Evolutionary conservation across 768 basidiomycete genomes (phyloP), one percentile per base, ranked within the genome.

Genomic region (Rhizopogon vesiculosus): DNA sequence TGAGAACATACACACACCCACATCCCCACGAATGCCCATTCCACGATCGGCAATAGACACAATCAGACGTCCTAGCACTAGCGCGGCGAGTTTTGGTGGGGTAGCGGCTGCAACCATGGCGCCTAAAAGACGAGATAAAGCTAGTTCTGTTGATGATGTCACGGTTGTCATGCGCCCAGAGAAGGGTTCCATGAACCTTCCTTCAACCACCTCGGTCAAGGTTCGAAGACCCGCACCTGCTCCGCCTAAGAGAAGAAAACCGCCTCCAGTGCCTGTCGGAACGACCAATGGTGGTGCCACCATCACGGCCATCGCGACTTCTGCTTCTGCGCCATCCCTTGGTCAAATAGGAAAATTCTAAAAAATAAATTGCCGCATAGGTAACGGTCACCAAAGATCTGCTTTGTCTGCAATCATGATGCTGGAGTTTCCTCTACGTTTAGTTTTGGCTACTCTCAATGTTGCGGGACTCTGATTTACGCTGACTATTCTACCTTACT

Each of bases 181-280:
- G 46, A 63, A 61, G 49, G 54, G 55, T 22, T 45, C 64, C 56
- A 54, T 63, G 53, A 45, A 38, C 61, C 35, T 61, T 58, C 31
- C 57, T 43, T 38, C 63, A 41, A 53, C 55, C 33, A 60, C 59
- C 38, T 66, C 64, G n/a, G 19, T 22, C 22, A 38, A 66, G 55
- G 45, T 51, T 50, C 76, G 79, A 53, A 70, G 83, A 54, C 79
- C 87, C 2, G 85, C 88, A 0, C 84, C 89, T n/a, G 79, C 84
- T 9, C 86, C 87, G 18, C 78, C 78, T 3, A 83, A 83, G 63
- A 76, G 88, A 44, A 72, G 89, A 63, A 87, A 87, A 61, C 83
- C 89, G 1, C 89, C 89, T 35, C 85, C 88, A 15, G 76, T 86
- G 44, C 87, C 89, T 9, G 70, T 78, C 1, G 75, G 73, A 31